Conservation (phyloP, 2,329 filamentous ascomycete species). For the Endoconidiophora polonica region DNA sequence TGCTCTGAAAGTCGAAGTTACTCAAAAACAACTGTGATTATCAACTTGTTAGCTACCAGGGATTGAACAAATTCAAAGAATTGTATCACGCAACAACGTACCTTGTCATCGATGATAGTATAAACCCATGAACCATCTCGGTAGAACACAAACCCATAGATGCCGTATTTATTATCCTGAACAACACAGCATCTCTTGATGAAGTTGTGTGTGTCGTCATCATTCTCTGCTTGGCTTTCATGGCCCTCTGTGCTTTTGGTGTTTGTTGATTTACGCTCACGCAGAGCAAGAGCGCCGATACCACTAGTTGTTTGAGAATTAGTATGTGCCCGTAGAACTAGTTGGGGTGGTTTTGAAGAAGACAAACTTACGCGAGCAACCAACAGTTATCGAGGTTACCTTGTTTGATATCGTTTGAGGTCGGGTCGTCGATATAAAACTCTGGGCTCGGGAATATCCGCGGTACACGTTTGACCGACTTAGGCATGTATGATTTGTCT, state of each 20-base stretch:
- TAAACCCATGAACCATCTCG: constrained; percentile 84
- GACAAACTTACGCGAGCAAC: constrained; percentile 44
- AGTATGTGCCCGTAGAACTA: too few relatives aligned
- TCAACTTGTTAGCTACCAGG: constrained; percentile 41
- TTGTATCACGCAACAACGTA: constrained; percentile 53
- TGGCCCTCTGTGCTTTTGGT: too few relatives aligned
- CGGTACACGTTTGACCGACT: constrained; percentile 15
- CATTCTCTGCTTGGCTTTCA: constrained; percentile 42
- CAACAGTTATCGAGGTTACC: constrained; percentile 71
- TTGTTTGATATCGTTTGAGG: constrained; percentile 62
- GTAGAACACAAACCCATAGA: constrained; percentile 82
- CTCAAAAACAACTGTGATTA: too few relatives aligned
- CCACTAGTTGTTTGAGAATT: background rate
- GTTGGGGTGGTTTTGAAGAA: too few relatives aligned
- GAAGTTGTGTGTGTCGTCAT: constrained; percentile 52
- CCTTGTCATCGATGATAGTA: constrained; percentile 79
- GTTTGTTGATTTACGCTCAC: background rate
- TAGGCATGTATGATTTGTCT: too few relatives aligned
- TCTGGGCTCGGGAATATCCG: constrained; percentile 63
- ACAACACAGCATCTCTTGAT: constrained; percentile 62
- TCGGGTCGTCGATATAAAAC: constrained; percentile 65
- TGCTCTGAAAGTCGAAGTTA: too few relatives aligned
- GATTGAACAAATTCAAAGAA: constrained; percentile 59
- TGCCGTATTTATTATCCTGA: constrained; percentile 55
- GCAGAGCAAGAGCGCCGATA: background rate